phyloP scores from a whole-genome alignment of 306 rosid species.

The Chamaecrista fasciculata region DNA sequence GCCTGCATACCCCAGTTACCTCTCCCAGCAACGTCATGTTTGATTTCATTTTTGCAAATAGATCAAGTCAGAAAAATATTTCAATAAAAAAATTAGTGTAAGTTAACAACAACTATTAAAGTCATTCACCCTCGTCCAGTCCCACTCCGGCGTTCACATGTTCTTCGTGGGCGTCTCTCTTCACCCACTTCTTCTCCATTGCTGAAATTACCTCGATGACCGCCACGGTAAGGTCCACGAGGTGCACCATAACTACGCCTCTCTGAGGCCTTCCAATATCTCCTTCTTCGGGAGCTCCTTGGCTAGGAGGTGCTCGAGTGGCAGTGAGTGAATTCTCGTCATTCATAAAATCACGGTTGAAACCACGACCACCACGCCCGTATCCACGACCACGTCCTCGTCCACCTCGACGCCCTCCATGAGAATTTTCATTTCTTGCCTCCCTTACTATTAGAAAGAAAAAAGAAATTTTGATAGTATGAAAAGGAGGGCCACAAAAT shows the following conservation, averaged over 20 bases:
- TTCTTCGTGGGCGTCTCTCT: slow-evolving; percentile 69
- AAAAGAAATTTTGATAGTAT: not conserved
- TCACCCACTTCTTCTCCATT: slow-evolving; percentile 76
- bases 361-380: slow-evolving; percentile 52
- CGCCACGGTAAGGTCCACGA: slow-evolving; percentile 66
- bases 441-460: slow-evolving; percentile 62
- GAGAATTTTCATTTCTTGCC: slow-evolving; percentile 57
- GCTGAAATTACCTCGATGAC: slow-evolving; percentile 76
- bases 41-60: slow-evolving; percentile 63
- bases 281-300: slow-evolving; percentile 61
- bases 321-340: slow-evolving; percentile 48
- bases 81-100: not conserved
- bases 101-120: not conserved
- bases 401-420: slow-evolving; percentile 79
- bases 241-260: slow-evolving; percentile 71
- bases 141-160: slow-evolving; percentile 87
- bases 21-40: slow-evolving; percentile 87
- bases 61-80: slow-evolving; percentile 15
- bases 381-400: slow-evolving; percentile 53
- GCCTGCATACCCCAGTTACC: slow-evolving; percentile 90
- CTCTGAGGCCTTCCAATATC: slow-evolving; percentile 54
- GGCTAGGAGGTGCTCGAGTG: slow-evolving; percentile 40
- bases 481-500: not conserved
- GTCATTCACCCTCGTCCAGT: slow-evolving; percentile 78
- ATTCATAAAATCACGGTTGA: slow-evolving; percentile 38